Evolutionary conservation across 1,139 yeast species (phyloP).

Genomic region (Kodamaea ohmeri): DNA sequence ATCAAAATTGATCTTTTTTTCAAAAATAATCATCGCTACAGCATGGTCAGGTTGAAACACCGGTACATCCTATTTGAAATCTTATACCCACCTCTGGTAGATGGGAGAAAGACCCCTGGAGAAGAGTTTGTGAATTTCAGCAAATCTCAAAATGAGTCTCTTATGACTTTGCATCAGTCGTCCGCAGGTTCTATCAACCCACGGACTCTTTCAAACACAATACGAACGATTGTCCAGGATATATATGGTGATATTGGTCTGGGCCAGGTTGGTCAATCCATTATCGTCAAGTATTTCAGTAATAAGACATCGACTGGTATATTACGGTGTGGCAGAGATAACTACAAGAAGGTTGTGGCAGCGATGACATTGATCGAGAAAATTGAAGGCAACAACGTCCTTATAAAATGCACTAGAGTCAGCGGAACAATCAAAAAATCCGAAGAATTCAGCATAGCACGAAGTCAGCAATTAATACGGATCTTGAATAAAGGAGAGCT

Average conservation of each 20-base stretch:
- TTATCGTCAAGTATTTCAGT: slow-evolving; percentile 78
- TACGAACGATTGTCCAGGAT: slow-evolving; percentile 52
- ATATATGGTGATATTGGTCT: slow-evolving; percentile 79
- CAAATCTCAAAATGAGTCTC: slow-evolving; percentile 32
- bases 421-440: slow-evolving; percentile 90
- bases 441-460: slow-evolving; percentile 60
- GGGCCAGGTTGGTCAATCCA: slow-evolving; percentile 59
- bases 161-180: slow-evolving; percentile 48
- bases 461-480: slow-evolving; percentile 44
- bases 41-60: slow-evolving; percentile 85
- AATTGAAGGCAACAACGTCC: slow-evolving; percentile 51
- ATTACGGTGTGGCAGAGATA: slow-evolving; percentile 68
- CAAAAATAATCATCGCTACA: slow-evolving; percentile 9
- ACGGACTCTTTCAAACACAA: slow-evolving; percentile 48
- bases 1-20: neutral
- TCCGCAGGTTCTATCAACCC: slow-evolving; percentile 45
- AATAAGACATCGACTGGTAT: slow-evolving; percentile 83
- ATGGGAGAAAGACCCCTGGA: slow-evolving; percentile 12
- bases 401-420: slow-evolving; percentile 63
- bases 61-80: slow-evolving; percentile 81
- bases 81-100: slow-evolving; percentile 52
- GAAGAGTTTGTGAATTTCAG: slow-evolving; percentile 24
- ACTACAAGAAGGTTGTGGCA: slow-evolving; percentile 60
- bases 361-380: slow-evolving; percentile 64
- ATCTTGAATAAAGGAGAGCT: slow-evolving; percentile 15